A percentile compares a stretch with the other conserved stretches of the same genome.
Evolutionary conservation across 2,329 filamentous ascomycete species (phyloP).

Genomic region (Fusarium lyarnte): DNA sequence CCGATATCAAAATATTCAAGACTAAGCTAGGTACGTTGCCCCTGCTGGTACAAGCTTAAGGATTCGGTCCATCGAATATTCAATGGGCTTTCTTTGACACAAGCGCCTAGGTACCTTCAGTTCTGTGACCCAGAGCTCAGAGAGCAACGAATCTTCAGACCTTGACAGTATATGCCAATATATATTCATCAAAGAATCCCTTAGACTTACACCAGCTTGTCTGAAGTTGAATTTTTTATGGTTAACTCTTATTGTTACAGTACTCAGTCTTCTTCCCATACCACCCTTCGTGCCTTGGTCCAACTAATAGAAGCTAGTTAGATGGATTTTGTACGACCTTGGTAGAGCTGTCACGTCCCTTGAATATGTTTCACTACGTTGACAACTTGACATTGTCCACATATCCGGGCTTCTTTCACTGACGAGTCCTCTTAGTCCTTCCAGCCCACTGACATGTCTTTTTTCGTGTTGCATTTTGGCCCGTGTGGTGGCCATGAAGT

Average conservation of each 20-base stretch:
- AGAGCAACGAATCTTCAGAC: neutral
- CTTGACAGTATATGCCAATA: neutral
- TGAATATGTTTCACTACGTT: slow-evolving; percentile 2
- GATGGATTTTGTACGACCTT: neutral
- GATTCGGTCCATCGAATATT: neutral
- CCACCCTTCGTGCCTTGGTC: too few relatives aligned
- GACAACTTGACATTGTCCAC: neutral
- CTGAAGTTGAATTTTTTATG: neutral
- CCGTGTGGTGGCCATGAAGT: neutral
- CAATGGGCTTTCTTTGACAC: neutral
- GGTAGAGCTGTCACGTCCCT: neutral
- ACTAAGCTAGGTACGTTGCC: neutral
- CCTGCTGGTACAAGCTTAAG: neutral
- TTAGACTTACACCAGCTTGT: neutral
- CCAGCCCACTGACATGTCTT: neutral
- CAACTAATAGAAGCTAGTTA: neutral
- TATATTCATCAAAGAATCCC: neutral
- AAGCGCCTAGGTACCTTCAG: neutral
- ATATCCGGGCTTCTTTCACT: neutral
- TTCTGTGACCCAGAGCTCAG: neutral
- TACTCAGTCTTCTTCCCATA: neutral
- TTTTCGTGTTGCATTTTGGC: neutral
- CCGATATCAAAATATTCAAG: neutral
- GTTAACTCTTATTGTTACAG: neutral
- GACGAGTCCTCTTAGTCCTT: neutral